phyloP scores from a whole-genome alignment of 2,329 filamentous ascomycete genomes.

The Arthrobotrys musiformis region DNA sequence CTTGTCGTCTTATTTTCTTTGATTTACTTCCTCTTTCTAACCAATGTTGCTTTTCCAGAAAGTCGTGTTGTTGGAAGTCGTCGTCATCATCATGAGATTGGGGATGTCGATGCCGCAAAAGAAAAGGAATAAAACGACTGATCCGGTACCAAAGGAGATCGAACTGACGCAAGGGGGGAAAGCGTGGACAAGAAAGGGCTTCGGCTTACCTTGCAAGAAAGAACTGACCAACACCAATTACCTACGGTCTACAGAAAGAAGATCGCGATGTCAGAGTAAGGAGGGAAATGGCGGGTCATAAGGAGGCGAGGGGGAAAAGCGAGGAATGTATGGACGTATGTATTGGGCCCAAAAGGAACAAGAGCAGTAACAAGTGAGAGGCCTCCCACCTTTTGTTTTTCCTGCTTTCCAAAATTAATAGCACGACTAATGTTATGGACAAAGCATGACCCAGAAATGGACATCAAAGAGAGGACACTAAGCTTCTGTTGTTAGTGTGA shows the following conservation, averaged over 20 bases:
- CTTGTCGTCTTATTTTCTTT: not conserved
- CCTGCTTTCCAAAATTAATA: constrained; percentile 15
- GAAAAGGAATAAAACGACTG: not conserved
- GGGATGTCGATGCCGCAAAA: not conserved
- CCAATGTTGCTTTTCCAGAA: not conserved
- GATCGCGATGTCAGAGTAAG: constrained; percentile 47
- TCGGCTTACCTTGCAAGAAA: constrained; percentile 51
- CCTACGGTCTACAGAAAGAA: constrained; percentile 51
- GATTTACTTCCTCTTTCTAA: not conserved
- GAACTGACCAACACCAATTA: constrained; percentile 54
- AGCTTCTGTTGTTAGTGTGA: constrained; percentile 17
- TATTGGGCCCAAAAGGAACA: constrained; percentile 50
- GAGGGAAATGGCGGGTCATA: constrained; percentile 53
- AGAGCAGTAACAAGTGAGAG: constrained; percentile 30
- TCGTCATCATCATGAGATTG: constrained; percentile 4
- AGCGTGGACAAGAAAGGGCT: not conserved
- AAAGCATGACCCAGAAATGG: constrained; percentile 26
- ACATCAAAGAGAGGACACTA: constrained; percentile 18
- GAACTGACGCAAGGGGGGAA: not conserved
- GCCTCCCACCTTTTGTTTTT: constrained; percentile 13
- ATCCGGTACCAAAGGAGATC: constrained; percentile 7
- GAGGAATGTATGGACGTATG: constrained; percentile 29
- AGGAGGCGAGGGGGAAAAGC: constrained; percentile 19
- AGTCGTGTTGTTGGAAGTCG: constrained; percentile 9
- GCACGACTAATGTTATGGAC: constrained; percentile 18